phyloP scores from a whole-genome alignment of 305 asterid species.

The Fraxinus platypoda region DNA sequence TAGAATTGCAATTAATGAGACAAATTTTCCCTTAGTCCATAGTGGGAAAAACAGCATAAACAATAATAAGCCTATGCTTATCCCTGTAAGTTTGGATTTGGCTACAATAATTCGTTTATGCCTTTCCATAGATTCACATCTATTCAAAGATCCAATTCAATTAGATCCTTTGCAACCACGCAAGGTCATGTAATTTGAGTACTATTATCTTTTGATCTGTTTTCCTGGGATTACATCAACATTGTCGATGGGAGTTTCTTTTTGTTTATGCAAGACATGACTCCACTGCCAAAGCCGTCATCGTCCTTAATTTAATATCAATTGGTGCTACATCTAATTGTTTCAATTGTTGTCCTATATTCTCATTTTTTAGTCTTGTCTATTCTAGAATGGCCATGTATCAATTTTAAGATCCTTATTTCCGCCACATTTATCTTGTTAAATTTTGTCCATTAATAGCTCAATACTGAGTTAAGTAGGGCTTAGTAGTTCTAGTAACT shows the following conservation, averaged over 20 bases:
- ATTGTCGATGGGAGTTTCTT: neutral
- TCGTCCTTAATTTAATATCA: neutral
- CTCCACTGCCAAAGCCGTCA: neutral
- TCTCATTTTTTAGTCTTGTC: neutral
- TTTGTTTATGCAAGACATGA: neutral
- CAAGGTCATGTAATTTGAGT: neutral
- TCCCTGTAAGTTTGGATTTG: neutral
- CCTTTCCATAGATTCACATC: neutral
- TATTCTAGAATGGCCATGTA: neutral
- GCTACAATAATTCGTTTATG: neutral
- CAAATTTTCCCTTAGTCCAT: neutral
- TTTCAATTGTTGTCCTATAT: neutral
- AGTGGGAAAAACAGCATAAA: neutral
- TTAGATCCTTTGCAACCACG: neutral
- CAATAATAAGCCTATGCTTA: neutral
- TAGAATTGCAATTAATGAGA: neutral
- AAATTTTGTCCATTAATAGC: neutral
- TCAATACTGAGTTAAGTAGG: neutral
- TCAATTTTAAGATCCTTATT: neutral
- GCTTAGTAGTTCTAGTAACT: neutral
- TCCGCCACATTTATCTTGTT: neutral
- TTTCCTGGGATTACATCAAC: neutral
- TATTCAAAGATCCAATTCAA: neutral
- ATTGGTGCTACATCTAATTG: neutral
- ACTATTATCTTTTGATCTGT: neutral